Conservation (phyloP, 441 rosid genomes). For the Macaranga tanarius region DNA sequence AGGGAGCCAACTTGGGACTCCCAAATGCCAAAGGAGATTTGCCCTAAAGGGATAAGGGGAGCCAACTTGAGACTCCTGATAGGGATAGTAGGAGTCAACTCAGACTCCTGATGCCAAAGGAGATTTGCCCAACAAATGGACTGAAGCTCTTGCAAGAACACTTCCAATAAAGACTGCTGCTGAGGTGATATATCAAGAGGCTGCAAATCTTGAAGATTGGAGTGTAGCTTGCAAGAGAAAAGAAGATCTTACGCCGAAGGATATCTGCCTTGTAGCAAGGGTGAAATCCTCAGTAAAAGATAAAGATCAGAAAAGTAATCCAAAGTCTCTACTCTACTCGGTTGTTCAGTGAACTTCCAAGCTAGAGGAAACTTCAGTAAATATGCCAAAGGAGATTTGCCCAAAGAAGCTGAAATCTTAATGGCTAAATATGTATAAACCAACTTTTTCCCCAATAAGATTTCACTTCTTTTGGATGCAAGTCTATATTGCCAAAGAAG, state of each 20-base stretch:
- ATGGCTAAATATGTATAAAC: constrained; percentile 14
- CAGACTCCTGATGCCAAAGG: constrained; percentile 65
- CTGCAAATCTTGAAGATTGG: constrained; percentile 26
- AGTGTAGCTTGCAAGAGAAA: constrained; percentile 29
- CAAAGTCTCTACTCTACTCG: constrained; percentile 14
- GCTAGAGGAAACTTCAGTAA: constrained; percentile 28
- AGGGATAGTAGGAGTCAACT: constrained; percentile 31
- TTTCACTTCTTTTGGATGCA: constrained; percentile 18
- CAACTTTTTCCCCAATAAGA: neutral
- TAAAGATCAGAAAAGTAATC: constrained; percentile 1
- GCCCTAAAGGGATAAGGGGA: constrained; percentile 47
- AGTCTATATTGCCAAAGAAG: constrained; percentile 44
- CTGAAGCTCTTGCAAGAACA: constrained; percentile 35
- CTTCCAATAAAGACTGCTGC: constrained; percentile 34
- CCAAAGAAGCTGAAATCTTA: constrained; percentile 36
- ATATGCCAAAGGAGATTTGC: constrained; percentile 69
- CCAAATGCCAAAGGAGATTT: constrained; percentile 77
- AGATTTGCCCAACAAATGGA: constrained; percentile 71
- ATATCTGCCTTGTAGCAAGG: constrained; percentile 39
- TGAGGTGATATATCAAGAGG: constrained; percentile 27
- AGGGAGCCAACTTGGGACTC: constrained; percentile 24
- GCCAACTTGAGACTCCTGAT: constrained; percentile 43
- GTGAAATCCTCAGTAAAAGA: constrained; percentile 25
- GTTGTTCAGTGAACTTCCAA: constrained; percentile 30
- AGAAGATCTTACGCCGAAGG: constrained; percentile 33